phyloP scores from a whole-genome alignment of 1,284 basidiomycete genomes.

The Leccinum variabile region DNA sequence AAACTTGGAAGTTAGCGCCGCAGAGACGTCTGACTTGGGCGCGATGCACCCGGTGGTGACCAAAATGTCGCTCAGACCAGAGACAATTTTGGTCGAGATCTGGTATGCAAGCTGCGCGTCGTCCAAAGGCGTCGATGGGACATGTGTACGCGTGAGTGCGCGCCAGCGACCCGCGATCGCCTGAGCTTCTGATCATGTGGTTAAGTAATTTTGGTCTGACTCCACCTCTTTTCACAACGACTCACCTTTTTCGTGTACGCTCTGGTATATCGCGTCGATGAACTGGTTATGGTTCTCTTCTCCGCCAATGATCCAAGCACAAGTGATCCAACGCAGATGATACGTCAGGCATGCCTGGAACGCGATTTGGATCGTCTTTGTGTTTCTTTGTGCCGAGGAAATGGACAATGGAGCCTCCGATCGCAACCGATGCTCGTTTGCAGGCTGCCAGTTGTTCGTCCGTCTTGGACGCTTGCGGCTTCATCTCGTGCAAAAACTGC shows the following conservation, averaged over 20 bases:
- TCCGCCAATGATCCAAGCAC: slow-evolving; percentile 34
- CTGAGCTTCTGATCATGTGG: slow-evolving; percentile 29
- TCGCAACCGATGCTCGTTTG: slow-evolving; percentile 22
- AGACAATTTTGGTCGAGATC: slow-evolving; percentile 25
- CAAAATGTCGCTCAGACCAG: slow-evolving; percentile 33
- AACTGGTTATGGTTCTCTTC: slow-evolving; percentile 27
- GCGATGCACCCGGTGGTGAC: slow-evolving; percentile 30
- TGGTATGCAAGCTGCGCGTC: slow-evolving; percentile 25
- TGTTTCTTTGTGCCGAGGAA: slow-evolving; percentile 34
- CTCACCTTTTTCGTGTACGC: slow-evolving; percentile 28
- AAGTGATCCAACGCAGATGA: slow-evolving; percentile 30
- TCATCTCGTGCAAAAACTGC: slow-evolving; percentile 21
- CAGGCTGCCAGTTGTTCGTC: slow-evolving; percentile 29
- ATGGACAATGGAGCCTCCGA: slow-evolving; percentile 28
- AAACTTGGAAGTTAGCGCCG: slow-evolving; percentile 29
- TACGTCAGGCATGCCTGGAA: slow-evolving; percentile 35
- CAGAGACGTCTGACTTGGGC: slow-evolving; percentile 19
- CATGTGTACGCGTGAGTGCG: slow-evolving; percentile 32
- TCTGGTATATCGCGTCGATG: slow-evolving; percentile 30
- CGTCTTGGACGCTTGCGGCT: slow-evolving; percentile 9
- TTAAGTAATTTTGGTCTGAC: slow-evolving; percentile 1
- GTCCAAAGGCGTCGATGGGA: slow-evolving; percentile 26
- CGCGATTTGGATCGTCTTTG: slow-evolving; percentile 35
- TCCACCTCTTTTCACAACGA: background rate
- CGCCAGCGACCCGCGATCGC: slow-evolving; percentile 36